phyloP scores from a whole-genome alignment of 805 yeast species.

The Priceomyces melissophilus region DNA sequence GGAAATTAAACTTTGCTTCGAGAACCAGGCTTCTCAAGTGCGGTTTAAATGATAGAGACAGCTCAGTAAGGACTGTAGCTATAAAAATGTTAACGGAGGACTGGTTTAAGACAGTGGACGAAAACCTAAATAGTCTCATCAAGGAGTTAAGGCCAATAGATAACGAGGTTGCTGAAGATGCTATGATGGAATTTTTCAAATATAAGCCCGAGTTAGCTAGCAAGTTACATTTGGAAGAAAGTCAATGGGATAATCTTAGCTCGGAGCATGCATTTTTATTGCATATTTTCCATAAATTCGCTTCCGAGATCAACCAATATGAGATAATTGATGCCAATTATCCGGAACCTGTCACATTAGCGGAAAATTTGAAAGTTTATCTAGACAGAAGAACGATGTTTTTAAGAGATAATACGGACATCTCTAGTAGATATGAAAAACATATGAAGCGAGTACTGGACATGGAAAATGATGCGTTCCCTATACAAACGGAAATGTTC shows the following conservation, averaged over 20 bases:
- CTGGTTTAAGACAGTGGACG: slow-evolving; percentile 70
- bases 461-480: slow-evolving; percentile 14
- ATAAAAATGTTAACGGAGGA: slow-evolving; percentile 59
- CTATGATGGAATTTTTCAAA: slow-evolving; percentile 61
- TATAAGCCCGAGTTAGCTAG: slow-evolving; percentile 60
- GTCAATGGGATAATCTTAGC: slow-evolving; percentile 65
- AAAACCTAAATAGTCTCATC: slow-evolving; percentile 68
- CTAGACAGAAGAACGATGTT: slow-evolving; percentile 43
- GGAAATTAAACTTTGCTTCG: slow-evolving; percentile 45
- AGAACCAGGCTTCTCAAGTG: slow-evolving; percentile 70
- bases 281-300: slow-evolving; percentile 62
- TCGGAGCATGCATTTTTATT: slow-evolving; percentile 74
- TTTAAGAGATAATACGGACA: slow-evolving; percentile 18
- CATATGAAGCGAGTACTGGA: slow-evolving; percentile 12
- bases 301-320: slow-evolving; percentile 48
- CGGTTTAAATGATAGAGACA: slow-evolving; percentile 89
- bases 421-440: slow-evolving; percentile 17
- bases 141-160: slow-evolving; percentile 69
- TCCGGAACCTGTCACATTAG: slow-evolving; percentile 76
- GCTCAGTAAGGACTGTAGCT: slow-evolving; percentile 68
- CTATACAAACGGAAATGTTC: slow-evolving; percentile 14
- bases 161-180: slow-evolving; percentile 63
- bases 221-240: slow-evolving; percentile 57
- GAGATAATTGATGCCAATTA: slow-evolving; percentile 63
- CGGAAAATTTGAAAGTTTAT: slow-evolving; percentile 55